A percentile compares a stretch with the other conserved stretches of the same genome.
Evolutionary conservation across 441 rosid species (phyloP).

Genomic region (Hypseocharis bilobata): DNA sequence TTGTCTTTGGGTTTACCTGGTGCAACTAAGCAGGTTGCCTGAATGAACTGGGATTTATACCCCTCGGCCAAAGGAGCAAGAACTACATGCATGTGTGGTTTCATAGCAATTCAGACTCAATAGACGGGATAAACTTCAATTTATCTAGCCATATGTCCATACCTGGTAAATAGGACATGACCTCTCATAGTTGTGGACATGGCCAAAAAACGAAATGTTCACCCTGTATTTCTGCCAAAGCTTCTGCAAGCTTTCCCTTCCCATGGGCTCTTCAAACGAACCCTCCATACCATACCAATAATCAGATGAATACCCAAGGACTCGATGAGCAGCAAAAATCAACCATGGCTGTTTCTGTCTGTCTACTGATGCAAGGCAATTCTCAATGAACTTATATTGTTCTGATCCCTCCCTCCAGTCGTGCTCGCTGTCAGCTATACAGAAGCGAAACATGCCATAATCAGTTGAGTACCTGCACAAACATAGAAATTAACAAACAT

Average conservation of each 20-base stretch:
- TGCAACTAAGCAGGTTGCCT: too few relatives aligned
- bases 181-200: conserved; percentile 86
- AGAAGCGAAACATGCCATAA: conserved; percentile 83
- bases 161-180: conserved; percentile 86
- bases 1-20: too few relatives aligned
- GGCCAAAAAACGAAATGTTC: conserved; percentile 84
- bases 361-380: conserved; percentile 70
- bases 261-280: conserved; percentile 83
- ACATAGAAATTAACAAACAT: neutral
- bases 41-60: too few relatives aligned
- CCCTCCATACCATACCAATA: conserved; percentile 56
- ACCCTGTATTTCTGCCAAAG: conserved; percentile 95
- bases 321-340: conserved; percentile 76
- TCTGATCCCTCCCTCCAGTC: conserved; percentile 93
- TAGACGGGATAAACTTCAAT: neutral
- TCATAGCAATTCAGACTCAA: neutral
- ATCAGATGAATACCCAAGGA: conserved; percentile 70
- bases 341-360: conserved; percentile 88
- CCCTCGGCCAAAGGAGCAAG: neutral
- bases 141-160: neutral
- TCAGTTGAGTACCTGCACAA: conserved; percentile 67
- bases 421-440: conserved; percentile 81
- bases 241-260: conserved; percentile 75
- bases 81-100: neutral
- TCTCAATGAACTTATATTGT: conserved; percentile 65